Base-by-base conservation (phyloP, 2,329 filamentous ascomycete species). In the Alternaria tenuissima region DNA sequence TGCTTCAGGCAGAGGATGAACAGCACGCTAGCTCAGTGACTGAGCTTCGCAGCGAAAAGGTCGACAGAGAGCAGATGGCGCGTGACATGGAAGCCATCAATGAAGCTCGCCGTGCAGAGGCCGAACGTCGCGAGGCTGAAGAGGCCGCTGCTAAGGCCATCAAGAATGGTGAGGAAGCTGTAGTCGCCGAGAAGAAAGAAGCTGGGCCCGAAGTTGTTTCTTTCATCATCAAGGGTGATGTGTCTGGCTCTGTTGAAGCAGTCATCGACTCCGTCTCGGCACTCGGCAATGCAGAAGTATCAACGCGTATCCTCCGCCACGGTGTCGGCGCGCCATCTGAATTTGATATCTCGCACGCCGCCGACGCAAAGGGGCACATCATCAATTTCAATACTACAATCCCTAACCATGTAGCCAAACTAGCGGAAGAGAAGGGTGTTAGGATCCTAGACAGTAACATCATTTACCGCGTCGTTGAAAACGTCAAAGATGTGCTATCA, bases 181-280 rank as follows among this genome's bases (percentile, higher is more conserved):
- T 22, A 24, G 69, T 77, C 34, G 82, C 83, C 8, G 82, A 83
- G 52, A 34, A 60, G 36, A 72, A 84, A 57, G 65, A 77, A 1
- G 75, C 79, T 30, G 84, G 85, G 0, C 83, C 85, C 14, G 81
- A 84, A 61, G 81, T 85, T 16, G 85, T 97, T 48, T 91, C 91
- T 70, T 95, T 98, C 78, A 88, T 95, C 59, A 84, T 99, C 81
- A 97, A 96, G 79, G 94, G 90, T 55, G 95, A 99, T 71, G 95
- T 98, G 18, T 91, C 91, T 62, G 95, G 95, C 38, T 98, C 94
- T 0, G 93, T 94, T 0, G 95, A 99, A 81, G 95, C 95, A 3
- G 91, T 98, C 3, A 84, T 89, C 61, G 90, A 92, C 49, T 89
- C 90, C 8, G 85, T 99, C 59, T 82, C 88, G 62, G 88, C 90